A percentile compares a stretch with the other conserved stretches of the same genome.
These are phyloP conservation scores for Hypomontagnella submonticulosa DNA, from an alignment of 495 filamentous ascomycete genomes.

Conservation along the genomic window DNA sequence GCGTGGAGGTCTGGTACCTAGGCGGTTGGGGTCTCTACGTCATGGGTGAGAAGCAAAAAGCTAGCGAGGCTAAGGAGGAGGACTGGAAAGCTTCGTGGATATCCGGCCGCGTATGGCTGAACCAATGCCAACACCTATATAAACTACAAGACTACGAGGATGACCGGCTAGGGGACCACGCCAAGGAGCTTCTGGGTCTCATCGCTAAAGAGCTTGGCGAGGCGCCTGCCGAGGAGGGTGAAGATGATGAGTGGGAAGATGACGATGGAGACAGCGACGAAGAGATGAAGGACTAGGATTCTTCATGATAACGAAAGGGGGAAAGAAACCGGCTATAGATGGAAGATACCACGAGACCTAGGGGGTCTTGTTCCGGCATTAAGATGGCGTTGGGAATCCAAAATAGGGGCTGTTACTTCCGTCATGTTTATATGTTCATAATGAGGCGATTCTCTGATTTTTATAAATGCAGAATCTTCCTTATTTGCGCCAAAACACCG, in stretches of 20 bases:
- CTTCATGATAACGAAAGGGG: conserved; percentile 26
- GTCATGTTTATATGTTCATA: conserved; percentile 23
- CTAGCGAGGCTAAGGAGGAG: conserved; percentile 51
- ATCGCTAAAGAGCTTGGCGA: conserved; percentile 68
- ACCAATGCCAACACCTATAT: conserved; percentile 69
- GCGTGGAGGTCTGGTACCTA: conserved; percentile 96
- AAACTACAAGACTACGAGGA: conserved; percentile 75
- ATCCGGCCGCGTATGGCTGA: conserved; percentile 70
- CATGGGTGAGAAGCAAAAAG: conserved; percentile 73
- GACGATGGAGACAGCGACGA: conserved; percentile 62
- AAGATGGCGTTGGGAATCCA: conserved; percentile 43
- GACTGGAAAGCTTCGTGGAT: conserved; percentile 62
- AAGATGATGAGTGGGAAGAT: conserved; percentile 62
- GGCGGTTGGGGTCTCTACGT: conserved; percentile 92
- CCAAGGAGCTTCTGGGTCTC: conserved; percentile 66
- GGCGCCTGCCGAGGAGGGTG: conserved; percentile 57
- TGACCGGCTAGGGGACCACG: conserved; percentile 73
- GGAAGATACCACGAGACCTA: conserved; percentile 42
- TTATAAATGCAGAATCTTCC: conserved; percentile 18
- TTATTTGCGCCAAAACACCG: conserved; percentile 44
- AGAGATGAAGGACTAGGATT: conserved; percentile 40
- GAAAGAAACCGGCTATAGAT: conserved; percentile 42
- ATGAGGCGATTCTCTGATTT: conserved; percentile 16
- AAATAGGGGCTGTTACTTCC: conserved; percentile 35
- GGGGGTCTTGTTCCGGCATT: conserved; percentile 37